Evolutionary conservation across 1,284 basidiomycete genomes (phyloP), one percentile per base, ranked within the genome.

Genomic region (Apiotrichum sp.): DNA sequence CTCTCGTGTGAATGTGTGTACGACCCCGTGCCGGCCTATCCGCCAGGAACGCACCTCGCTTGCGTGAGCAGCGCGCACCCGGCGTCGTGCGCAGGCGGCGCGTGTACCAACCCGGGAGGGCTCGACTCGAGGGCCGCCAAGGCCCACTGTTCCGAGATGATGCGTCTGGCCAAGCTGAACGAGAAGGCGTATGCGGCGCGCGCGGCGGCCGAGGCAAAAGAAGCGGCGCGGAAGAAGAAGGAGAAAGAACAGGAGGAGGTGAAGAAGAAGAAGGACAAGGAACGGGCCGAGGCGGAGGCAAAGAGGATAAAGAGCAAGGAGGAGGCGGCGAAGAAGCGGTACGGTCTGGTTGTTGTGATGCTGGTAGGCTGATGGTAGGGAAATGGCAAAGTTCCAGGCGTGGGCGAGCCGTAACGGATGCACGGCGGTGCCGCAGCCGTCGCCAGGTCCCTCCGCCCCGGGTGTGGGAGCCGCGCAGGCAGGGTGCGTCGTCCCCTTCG

Each of bases 271-370:
- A 33, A n/a, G 49, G 52, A 50, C 36, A 49, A 45, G 33, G 43
- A 46, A 36, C 64, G 60, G 45, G 52, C 52, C 6, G 51, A 58
- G 50, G 50, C 55, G 47, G 62, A 57, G 22, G 54, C 57, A 38
- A 42, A 52, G 52, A 52, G 58, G 53, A 53, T 6, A 11, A 41
- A 41, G 40, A 14, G 10, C 10, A 14, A 44, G 44, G 40, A 31
- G 31, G 14, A 50, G 14, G 10, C 29, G 40, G 9, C 14, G 38
- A 14, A 52, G 51, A 48, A 42, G 36, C 55, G 54, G n/a, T 29
- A 34, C 7, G 36, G 11, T 32, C 29, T 22, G 44, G 11, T 6
- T 10, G 10, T 29, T 29, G 42, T 6, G 3, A 38, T 3, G 34
- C 6, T 39, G 4, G 2, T 16, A 13, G 40, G n/a, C 40, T 14